A percentile compares a stretch with the other conserved stretches of the same genome.
Conservation (phyloP, 306 rosid genomes). For the Gillenia trifoliata region DNA sequence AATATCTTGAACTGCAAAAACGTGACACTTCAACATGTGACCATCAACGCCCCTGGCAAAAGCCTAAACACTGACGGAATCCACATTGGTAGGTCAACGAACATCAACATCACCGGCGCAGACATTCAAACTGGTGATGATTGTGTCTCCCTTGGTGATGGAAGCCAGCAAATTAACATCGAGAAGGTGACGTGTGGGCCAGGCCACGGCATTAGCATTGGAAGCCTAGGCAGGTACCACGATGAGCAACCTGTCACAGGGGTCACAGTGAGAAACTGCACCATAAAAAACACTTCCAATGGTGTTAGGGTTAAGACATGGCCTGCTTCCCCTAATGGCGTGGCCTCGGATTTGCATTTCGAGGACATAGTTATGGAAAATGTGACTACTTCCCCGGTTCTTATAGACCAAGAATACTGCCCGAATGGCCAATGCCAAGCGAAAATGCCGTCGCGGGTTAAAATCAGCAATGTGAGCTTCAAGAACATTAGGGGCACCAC, state of each 20-base stretch:
- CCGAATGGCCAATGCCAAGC: constrained; percentile 18
- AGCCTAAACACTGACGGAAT: constrained; percentile 29
- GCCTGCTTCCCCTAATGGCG: constrained; percentile 9
- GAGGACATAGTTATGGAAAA: constrained; percentile 18
- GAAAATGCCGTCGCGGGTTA: constrained; percentile 9
- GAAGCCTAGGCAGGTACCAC: constrained; percentile 24
- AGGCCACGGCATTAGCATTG: constrained; percentile 24
- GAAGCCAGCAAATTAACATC: constrained; percentile 12
- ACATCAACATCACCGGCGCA: constrained; percentile 2
- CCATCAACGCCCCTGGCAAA: constrained; percentile 11
- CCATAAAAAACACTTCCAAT: background rate
- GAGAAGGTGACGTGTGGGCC: constrained; percentile 14
- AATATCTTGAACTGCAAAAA: constrained; percentile 9
- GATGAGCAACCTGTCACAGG: constrained; percentile 16
- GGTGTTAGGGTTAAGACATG: constrained; percentile 26
- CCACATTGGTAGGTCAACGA: constrained; percentile 12
- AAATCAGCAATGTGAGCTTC: constrained; percentile 11
- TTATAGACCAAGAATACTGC: constrained; percentile 21
- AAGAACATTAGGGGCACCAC: constrained; percentile 21
- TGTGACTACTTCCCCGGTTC: constrained; percentile 2
- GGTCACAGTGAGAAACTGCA: constrained; percentile 9
- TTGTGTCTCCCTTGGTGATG: constrained; percentile 26
- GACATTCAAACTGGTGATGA: constrained; percentile 22
- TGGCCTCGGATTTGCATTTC: constrained; percentile 4
- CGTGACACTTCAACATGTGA: constrained; percentile 4